Evolutionary conservation across 257 asterid species (phyloP), one percentile per base, ranked within the genome.

Genomic region (Gardenia jasminoides): DNA sequence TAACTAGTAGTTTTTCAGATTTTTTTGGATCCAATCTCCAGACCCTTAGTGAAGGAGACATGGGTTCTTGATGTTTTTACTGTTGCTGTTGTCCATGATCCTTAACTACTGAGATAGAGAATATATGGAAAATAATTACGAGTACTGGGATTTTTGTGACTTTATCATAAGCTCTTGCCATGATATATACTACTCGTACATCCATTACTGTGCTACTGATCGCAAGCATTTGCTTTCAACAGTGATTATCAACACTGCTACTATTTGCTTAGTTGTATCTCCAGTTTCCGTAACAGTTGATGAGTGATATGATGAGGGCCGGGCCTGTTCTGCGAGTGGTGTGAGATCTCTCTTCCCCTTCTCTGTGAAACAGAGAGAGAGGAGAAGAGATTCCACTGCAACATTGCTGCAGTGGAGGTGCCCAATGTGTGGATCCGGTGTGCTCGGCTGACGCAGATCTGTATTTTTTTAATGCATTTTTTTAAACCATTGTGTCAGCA

Each of bases 351-450:
- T 70, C 67, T 64, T 16, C 7, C 31, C 72, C 52, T 64, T 26
- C 7, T 43, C 54, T 48, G 70, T 76, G 71, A 15, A 30, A 76
- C 48, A 58, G 69, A 12, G 15, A 39, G 67, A 19, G 10, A 1
- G 62, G 76, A 30, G 77, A 68, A 19, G 80, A 68, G 75, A 67
- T 69, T 77, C 78, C 81, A 67, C 74, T 69, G 67, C 72, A 26
- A 41, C 71, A 67, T 65, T 59, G 39, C 69, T 80, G 82, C 76
- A 50, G 12, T 77, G 85, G 69, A 30, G 67, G 31, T 73, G 77
- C 78, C 39, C 17, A 50, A 56, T 75, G 80, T 79, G 80, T 86
- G 87, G 91, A 86, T 88, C 85, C 81, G 46, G 79, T 83, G 86
- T 82, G 79, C 75, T 87, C 44, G 71, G 82, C 87, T 78, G 81